A percentile compares a stretch with the other conserved stretches of the same genome.
phyloP scores from a whole-genome alignment of 2,329 filamentous ascomycete species.

The Penicillium carneum region DNA sequence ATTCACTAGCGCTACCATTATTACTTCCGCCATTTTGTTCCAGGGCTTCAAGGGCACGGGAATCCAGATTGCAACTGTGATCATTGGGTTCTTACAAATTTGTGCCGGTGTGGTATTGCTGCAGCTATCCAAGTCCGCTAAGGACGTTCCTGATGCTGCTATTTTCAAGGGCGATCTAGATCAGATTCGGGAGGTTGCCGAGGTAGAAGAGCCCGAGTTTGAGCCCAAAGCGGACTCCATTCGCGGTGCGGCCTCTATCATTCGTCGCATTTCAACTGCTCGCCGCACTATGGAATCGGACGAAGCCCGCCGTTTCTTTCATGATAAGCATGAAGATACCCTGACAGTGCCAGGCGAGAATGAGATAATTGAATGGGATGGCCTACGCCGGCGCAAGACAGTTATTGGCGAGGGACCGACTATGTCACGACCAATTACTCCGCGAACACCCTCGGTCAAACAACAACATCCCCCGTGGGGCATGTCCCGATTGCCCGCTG shows the following conservation, averaged over 20 bases:
- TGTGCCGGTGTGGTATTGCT: constrained; percentile 90
- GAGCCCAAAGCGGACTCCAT: constrained; percentile 97
- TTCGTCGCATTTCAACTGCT: constrained; percentile 78
- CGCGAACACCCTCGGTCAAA: constrained; percentile 50
- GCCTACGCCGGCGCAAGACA: constrained; percentile 76
- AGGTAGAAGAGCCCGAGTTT: constrained; percentile 93
- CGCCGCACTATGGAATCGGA: constrained; percentile 79
- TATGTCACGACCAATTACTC: constrained; percentile 52
- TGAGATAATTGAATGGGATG: constrained; percentile 89
- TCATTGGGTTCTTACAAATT: constrained; percentile 92
- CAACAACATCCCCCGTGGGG: constrained; percentile 78
- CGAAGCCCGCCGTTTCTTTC: constrained; percentile 78
- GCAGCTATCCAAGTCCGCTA: constrained; percentile 96
- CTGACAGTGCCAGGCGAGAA: constrained; percentile 80
- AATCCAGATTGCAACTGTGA: constrained; percentile 81
- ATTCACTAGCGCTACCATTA: constrained; percentile 93
- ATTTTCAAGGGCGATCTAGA: constrained; percentile 92
- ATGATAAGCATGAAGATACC: constrained; percentile 74
- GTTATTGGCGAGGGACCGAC: constrained; percentile 57
- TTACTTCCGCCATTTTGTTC: constrained; percentile 91
- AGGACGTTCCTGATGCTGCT: constrained; percentile 91
- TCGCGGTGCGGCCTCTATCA: constrained; percentile 84
- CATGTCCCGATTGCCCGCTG: constrained; percentile 82
- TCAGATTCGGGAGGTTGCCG: constrained; percentile 91
- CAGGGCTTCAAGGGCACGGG: constrained; percentile 89